A percentile compares a stretch with the other conserved stretches of the same genome.
Conservation (phyloP, 225 moss, liverwort and hornwort genomes). For the Pleurozium schreberi region DNA sequence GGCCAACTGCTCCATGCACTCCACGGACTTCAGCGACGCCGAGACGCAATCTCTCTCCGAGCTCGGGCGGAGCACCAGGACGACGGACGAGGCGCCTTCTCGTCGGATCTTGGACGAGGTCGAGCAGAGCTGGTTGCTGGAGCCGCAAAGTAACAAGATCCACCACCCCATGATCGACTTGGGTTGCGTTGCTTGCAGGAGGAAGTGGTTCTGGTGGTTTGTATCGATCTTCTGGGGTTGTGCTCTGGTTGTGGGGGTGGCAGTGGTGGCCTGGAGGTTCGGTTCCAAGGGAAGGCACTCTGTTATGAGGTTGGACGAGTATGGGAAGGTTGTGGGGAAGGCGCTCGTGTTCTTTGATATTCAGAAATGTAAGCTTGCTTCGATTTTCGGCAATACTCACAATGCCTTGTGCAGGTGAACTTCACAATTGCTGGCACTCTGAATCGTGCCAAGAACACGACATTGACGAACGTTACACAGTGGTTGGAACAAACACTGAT, state of each 20-base stretch:
- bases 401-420: too few species aligned
- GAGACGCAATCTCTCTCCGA: constrained; percentile 6
- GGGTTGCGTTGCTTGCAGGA: constrained; percentile 5
- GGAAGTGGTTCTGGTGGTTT: constrained; percentile 13
- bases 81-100: constrained; percentile 4
- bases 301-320: not conserved
- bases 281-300: not conserved
- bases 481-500: not conserved
- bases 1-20: not conserved
- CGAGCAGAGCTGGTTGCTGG: constrained; percentile 43
- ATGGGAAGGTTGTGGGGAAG: constrained; percentile 6
- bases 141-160: not conserved
- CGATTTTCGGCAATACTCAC: not conserved
- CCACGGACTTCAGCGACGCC: constrained; percentile 6
- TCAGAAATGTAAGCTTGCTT: constrained; percentile 34
- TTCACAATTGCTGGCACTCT: too few species aligned
- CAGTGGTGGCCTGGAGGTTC: constrained; percentile 3
- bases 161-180: not conserved
- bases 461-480: not conserved
- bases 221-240: not conserved
- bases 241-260: not conserved
- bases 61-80: not conserved
- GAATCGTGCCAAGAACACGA: too few species aligned
- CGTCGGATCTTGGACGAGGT: constrained; percentile 11
- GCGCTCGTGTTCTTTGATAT: constrained; percentile 45